Conservation (phyloP, 2,329 filamentous ascomycete species). For the Stromatinia cepivora region DNA sequence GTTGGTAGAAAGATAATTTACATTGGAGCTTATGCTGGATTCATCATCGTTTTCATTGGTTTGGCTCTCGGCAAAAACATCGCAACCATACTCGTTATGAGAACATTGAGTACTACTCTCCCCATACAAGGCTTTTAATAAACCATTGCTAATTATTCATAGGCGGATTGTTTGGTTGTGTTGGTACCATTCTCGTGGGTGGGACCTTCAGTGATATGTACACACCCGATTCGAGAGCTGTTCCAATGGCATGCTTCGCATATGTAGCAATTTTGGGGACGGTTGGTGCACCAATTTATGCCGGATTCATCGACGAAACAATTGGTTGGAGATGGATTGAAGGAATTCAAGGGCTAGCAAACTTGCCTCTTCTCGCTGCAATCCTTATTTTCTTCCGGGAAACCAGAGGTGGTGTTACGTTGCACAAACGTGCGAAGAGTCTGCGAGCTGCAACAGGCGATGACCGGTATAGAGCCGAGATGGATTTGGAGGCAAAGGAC, state of each 20-base stretch:
- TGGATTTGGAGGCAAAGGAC: conserved; percentile 52
- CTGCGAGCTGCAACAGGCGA: conserved; percentile 65
- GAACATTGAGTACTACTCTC: conserved; percentile 48
- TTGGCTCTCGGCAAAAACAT: conserved; percentile 71
- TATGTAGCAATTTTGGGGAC: conserved; percentile 72
- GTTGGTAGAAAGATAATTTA: conserved; percentile 83
- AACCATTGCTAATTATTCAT: background rate
- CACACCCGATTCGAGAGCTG: conserved; percentile 72
- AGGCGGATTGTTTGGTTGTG: conserved; percentile 65
- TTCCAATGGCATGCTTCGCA: conserved; percentile 84
- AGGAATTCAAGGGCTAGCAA: conserved; percentile 75
- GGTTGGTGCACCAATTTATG: conserved; percentile 66
- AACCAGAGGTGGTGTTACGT: conserved; percentile 74
- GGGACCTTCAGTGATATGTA: conserved; percentile 87
- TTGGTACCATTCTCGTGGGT: conserved; percentile 75
- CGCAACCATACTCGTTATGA: conserved; percentile 69
- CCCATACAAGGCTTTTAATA: conserved; percentile 38
- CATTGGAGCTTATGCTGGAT: conserved; percentile 53
- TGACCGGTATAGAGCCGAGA: conserved; percentile 51
- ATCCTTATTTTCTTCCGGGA: conserved; percentile 76
- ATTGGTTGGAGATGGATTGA: conserved; percentile 83
- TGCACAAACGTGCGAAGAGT: conserved; percentile 70
- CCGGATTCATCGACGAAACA: conserved; percentile 57
- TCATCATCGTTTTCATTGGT: conserved; percentile 52
- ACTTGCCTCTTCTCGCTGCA: conserved; percentile 60